Conservation (phyloP, 140 eudicot genomes). For the Bidens hawaiensis region DNA sequence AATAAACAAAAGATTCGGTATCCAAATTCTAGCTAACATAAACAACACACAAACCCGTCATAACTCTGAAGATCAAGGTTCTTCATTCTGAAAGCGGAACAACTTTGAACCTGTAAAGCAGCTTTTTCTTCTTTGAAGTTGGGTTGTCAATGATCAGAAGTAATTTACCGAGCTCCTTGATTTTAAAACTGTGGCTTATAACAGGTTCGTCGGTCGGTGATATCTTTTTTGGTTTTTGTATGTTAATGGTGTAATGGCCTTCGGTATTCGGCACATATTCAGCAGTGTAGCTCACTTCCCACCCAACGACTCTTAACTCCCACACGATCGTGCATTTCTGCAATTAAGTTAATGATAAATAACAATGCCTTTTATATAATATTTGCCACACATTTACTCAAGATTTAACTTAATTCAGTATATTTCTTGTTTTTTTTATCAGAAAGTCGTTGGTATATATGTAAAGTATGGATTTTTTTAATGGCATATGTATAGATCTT, state of each 20-base stretch:
- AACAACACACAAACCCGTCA: conserved; percentile 23
- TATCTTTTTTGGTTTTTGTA: conserved; percentile 54
- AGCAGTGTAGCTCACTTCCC: conserved; percentile 93
- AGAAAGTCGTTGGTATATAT: background rate
- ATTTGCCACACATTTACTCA: background rate
- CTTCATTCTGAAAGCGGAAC: conserved; percentile 37
- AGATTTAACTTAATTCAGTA: too few relatives aligned
- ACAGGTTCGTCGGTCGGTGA: conserved; percentile 57
- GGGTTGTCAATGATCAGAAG: conserved; percentile 67
- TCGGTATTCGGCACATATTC: conserved; percentile 72
- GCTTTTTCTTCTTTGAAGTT: conserved; percentile 54
- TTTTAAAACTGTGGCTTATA: conserved; percentile 42
- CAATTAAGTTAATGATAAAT: conserved; percentile 9
- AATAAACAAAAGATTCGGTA: conserved; percentile 5
- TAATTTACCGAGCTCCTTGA: conserved; percentile 54
- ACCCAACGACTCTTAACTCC: conserved; percentile 92
- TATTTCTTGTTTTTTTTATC: too few relatives aligned
- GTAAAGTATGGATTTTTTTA: background rate
- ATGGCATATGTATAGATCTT: too few relatives aligned
- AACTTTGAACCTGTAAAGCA: conserved; percentile 70
- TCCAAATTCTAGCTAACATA: conserved; percentile 18
- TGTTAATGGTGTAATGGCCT: conserved; percentile 43
- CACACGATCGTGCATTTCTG: conserved; percentile 79
- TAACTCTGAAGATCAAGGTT: background rate
- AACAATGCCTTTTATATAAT: background rate